Percentiles rank a stretch among this genome's conserved stretches.
These are phyloP conservation scores for Dimargaris xerosporica DNA, from an alignment of 192 early-diverging fungal genomes.

Conservation along the genomic window DNA sequence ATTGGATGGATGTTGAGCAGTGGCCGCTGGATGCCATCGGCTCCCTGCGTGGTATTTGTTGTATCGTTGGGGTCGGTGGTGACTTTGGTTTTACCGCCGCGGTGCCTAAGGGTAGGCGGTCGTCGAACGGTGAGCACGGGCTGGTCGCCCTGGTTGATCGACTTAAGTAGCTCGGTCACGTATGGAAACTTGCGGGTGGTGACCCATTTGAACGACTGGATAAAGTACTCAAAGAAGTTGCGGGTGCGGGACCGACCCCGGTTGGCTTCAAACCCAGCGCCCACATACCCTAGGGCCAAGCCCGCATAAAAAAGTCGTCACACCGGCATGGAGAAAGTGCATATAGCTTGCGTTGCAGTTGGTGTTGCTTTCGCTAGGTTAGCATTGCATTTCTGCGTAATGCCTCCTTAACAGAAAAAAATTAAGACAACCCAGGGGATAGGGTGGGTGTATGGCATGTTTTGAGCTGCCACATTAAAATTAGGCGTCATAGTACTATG, in stretches of 20 bases:
- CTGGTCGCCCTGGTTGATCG: constrained; percentile 31
- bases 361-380: too few relatives aligned
- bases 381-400: too few relatives aligned
- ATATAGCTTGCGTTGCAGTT: too few relatives aligned
- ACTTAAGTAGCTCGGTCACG: constrained; percentile 39
- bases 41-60: neutral
- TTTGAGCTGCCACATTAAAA: too few relatives aligned
- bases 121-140: constrained; percentile 25
- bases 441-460: too few relatives aligned
- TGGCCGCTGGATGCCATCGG: constrained; percentile 23
- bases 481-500: too few relatives aligned
- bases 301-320: too few relatives aligned
- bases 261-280: constrained; percentile 51
- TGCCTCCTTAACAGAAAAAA: too few relatives aligned
- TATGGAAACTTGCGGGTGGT: constrained; percentile 40
- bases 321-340: too few relatives aligned
- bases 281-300: constrained; percentile 28
- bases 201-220: constrained; percentile 45
- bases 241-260: constrained; percentile 40
- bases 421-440: too few relatives aligned
- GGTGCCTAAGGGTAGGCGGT: constrained; percentile 19
- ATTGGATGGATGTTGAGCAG: constrained; percentile 40
- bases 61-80: neutral
- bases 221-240: constrained; percentile 49
- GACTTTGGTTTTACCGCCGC: neutral